Percentiles rank a stretch among this genome's conserved stretches.
Conservation (phyloP, 1,284 basidiomycete species). For the Ceratobasidium sp. region DNA sequence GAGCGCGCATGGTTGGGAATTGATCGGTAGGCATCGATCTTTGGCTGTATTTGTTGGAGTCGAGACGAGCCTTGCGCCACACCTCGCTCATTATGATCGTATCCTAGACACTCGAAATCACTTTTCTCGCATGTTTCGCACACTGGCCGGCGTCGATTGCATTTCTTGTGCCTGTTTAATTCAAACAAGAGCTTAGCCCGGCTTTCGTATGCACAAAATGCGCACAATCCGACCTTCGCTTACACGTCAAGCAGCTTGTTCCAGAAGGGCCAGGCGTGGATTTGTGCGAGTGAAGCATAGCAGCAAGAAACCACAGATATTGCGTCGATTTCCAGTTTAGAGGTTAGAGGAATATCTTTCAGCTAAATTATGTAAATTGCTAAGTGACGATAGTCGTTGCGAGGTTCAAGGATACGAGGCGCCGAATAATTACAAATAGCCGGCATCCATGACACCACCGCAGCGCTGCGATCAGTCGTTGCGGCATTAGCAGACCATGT, state of each 20-base stretch:
- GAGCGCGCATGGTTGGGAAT: neutral
- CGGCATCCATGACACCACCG: no score
- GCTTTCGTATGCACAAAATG: neutral
- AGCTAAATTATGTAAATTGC: no score
- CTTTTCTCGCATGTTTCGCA: neutral
- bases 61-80: neutral
- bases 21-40: neutral
- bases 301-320: neutral
- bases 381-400: no score
- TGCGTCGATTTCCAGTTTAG: neutral
- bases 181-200: neutral
- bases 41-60: neutral
- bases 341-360: neutral
- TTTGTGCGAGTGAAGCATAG: no score
- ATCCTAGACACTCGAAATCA: constrained; percentile 13
- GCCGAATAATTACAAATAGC: no score
- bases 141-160: neutral
- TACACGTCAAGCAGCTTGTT: constrained; percentile 33
- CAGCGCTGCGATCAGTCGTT: no score
- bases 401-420: no score
- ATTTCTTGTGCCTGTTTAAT: constrained; percentile 6
- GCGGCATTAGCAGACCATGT: no score
- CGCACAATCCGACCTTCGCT: constrained; percentile 18
- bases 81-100: neutral
- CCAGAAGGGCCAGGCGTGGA: constrained; percentile 9